Evolutionary conservation across 495 filamentous ascomycete genomes (phyloP).

Genomic region (Aspergillus panamensis): DNA sequence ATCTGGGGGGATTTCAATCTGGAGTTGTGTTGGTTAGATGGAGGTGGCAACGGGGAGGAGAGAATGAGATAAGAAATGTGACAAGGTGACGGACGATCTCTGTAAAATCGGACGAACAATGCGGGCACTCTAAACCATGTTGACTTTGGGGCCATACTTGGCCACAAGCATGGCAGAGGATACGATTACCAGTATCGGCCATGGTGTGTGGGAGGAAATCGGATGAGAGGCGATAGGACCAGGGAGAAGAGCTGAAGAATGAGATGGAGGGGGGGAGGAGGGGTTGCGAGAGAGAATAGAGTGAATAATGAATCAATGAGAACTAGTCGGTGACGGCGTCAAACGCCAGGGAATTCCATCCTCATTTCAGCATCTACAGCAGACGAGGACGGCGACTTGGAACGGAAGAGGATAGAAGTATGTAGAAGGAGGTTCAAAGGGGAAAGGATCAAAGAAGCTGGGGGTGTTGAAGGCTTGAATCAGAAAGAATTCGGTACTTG

Average conservation of each 20-base stretch:
- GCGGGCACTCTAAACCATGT: constrained; percentile 66
- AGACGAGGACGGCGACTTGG: background rate
- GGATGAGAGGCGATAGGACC: background rate
- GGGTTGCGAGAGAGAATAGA: background rate
- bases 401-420: background rate
- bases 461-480: too few species aligned
- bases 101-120: constrained; percentile 70
- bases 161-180: constrained; percentile 77
- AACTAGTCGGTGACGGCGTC: constrained; percentile 10
- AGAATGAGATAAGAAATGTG: background rate
- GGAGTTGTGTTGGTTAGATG: constrained; percentile 26
- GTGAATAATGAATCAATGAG: background rate
- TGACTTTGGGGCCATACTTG: constrained; percentile 75
- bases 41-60: too few species aligned
- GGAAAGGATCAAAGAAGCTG: background rate
- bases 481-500: too few species aligned
- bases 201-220: constrained; percentile 18
- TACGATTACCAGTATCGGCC: constrained; percentile 53
- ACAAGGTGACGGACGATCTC: constrained; percentile 60
- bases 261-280: background rate
- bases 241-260: background rate
- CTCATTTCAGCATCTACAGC: constrained; percentile 10
- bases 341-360: constrained; percentile 7
- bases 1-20: constrained; percentile 42
- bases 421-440: background rate